Evolutionary conservation across 164 flowering plant species (phyloP), one percentile per base, ranked within the genome.

Genomic region (Magnolia officinalis): DNA sequence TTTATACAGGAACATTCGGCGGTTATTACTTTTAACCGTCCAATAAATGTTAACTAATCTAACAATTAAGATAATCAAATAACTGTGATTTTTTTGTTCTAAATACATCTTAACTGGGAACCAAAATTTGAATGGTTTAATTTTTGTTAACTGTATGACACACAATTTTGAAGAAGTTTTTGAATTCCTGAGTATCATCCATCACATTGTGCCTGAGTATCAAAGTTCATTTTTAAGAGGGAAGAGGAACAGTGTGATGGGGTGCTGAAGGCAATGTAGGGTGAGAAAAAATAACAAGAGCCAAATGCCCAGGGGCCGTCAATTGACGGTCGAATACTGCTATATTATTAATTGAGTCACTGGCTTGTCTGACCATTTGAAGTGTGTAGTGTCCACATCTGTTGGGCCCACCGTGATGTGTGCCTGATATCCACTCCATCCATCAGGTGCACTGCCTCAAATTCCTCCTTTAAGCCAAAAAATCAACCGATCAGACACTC

Each of bases 231-330:
- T 26, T 26, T 26, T 58, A 58, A 58, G 63, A 58, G 63, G 63
- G 18, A 58, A 58, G 63, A 58, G 63, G 21, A 14, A 6, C 21
- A 64, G 0, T 64, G 20, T 64, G 21, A 20, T 14, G 20, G n/a
- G 67, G 67, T 64, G 67, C 21, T 64, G 67, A 64, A 64, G n/a
- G 26, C 67, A 64, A 64, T 64, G 67, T n/a, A 64, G 67, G n/a
- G n/a, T 64, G 4, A 64, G 67, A 26, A n/a, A 64, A 14, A 14
- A n/a, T n/a, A 64, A 14, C 67, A 64, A n/a, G 19, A 64, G 67
- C 67, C 67, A 64, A 26, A 1, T 14, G 21, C 67, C 67, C 67
- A 10, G 63, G 11, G 63, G 63, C 63, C 18, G 14, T 2, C 18
- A 26, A 26, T 26, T 26, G 29, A 26, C 29, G 2, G 29, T 58